Percentiles rank a stretch among this genome's conserved stretches.
phyloP scores from a whole-genome alignment of 2,329 filamentous ascomycete species.

The Aspergillus jensenii region DNA sequence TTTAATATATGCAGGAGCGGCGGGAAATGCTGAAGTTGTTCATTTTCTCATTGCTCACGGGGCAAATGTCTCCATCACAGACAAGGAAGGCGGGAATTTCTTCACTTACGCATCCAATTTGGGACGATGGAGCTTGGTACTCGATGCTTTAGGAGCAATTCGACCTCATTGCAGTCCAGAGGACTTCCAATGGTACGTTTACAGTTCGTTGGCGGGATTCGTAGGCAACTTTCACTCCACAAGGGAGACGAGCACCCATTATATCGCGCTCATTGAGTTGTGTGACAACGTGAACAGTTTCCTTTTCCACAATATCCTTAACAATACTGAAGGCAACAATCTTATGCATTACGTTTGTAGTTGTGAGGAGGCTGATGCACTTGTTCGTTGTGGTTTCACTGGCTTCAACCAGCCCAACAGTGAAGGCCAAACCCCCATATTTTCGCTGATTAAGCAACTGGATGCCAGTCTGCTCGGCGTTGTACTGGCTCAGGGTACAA shows the following conservation, averaged over 20 bases:
- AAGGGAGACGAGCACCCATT: background rate
- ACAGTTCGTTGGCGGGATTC: background rate
- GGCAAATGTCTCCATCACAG: too few species aligned
- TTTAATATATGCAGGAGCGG: too few species aligned
- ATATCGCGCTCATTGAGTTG: background rate
- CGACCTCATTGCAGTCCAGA: background rate
- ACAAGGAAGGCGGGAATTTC: too few species aligned
- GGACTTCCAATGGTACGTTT: background rate
- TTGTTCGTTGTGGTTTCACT: background rate
- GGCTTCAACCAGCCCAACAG: background rate
- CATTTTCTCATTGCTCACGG: too few species aligned
- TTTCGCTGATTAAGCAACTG: too few species aligned
- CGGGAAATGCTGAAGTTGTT: too few species aligned
- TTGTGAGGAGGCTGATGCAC: background rate
- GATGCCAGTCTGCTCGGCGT: background rate
- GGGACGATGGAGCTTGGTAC: too few species aligned
- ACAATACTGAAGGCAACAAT: background rate
- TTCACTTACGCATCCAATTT: rapidly evolving
- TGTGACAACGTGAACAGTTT: background rate
- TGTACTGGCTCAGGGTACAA: background rate
- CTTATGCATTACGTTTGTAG: background rate
- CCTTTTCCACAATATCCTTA: too few species aligned
- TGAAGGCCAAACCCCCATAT: background rate
- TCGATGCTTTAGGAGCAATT: too few species aligned
- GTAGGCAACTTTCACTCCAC: too few species aligned